Conservation (phyloP, 768 basidiomycete species). For the Tricholoma bakamatsutake region DNA sequence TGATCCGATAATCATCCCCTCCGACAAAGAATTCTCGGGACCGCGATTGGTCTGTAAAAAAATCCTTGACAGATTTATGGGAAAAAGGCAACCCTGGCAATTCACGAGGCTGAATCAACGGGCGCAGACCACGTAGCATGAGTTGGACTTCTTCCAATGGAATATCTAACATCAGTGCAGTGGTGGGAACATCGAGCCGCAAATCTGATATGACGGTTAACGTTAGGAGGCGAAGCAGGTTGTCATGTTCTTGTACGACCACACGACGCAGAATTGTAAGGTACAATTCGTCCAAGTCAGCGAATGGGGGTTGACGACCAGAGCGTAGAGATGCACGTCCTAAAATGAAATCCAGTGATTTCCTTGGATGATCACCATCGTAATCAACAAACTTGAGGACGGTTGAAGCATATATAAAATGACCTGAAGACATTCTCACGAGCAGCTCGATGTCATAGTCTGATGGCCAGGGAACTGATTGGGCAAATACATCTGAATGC, state of each 20-base stretch:
- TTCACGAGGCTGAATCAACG: too few species aligned
- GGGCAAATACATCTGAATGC: not conserved
- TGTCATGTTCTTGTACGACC: not conserved
- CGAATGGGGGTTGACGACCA: not conserved
- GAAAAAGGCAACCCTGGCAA: not conserved
- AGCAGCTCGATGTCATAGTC: not conserved
- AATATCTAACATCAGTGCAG: not conserved
- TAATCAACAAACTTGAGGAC: conserved; percentile 2
- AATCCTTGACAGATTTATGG: too few species aligned
- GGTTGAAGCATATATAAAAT: conserved; percentile 9
- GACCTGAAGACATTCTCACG: conserved; percentile 1
- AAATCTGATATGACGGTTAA: too few species aligned
- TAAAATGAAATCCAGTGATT: not conserved
- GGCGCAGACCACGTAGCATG: not conserved
- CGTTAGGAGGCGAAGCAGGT: not conserved
- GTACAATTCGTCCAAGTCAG: not conserved
- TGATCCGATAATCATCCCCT: too few species aligned
- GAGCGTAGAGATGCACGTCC: not conserved
- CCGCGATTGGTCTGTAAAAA: too few species aligned
- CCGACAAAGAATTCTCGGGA: too few species aligned
- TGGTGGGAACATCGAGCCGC: too few species aligned
- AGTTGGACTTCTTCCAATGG: not conserved
- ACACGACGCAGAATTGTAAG: not conserved
- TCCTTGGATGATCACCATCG: not conserved
- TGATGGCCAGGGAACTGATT: conserved; percentile 2